A percentile compares a stretch with the other conserved stretches of the same genome.
Conservation (phyloP, 2,329 filamentous ascomycete species). For the Ophiostoma tasmaniense region DNA sequence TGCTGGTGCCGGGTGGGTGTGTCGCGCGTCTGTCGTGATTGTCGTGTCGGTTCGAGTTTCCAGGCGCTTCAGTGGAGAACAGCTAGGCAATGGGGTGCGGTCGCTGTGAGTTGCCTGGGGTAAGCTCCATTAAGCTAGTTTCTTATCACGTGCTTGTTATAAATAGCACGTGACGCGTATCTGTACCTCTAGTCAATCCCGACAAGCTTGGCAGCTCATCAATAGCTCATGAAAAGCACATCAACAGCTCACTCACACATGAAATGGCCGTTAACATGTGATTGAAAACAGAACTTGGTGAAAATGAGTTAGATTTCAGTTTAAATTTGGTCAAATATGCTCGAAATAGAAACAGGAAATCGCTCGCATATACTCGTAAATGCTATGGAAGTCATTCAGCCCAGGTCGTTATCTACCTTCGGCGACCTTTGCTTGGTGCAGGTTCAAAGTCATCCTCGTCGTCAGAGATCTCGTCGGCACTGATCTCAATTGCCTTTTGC, state of each 20-base stretch:
- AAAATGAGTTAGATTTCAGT: too few species aligned
- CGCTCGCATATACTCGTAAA: neutral
- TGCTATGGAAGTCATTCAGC: neutral
- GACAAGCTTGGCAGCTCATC: too few species aligned
- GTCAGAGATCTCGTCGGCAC: conserved; percentile 22
- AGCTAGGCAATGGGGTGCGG: neutral
- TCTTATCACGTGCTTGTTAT: neutral
- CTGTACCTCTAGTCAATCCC: too few species aligned
- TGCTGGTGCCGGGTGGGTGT: neutral
- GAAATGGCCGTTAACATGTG: neutral
- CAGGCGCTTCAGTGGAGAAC: neutral
- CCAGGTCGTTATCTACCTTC: neutral
- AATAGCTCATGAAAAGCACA: neutral
- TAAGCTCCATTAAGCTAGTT: neutral
- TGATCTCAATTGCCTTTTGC: conserved; percentile 15
- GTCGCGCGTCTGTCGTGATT: neutral
- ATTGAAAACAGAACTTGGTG: too few species aligned
- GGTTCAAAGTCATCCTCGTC: conserved; percentile 22
- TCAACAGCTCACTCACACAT: neutral
- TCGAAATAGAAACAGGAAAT: neutral
- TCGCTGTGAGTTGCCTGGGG: neutral
- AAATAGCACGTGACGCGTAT: neutral
- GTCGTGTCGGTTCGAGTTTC: neutral
- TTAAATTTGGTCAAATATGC: neutral
- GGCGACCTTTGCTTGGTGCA: conserved; percentile 10